Percentiles rank a stretch among this genome's conserved stretches.
Conservation (phyloP, 495 filamentous ascomycete genomes). For the Annulohypoxylon moriforme region DNA sequence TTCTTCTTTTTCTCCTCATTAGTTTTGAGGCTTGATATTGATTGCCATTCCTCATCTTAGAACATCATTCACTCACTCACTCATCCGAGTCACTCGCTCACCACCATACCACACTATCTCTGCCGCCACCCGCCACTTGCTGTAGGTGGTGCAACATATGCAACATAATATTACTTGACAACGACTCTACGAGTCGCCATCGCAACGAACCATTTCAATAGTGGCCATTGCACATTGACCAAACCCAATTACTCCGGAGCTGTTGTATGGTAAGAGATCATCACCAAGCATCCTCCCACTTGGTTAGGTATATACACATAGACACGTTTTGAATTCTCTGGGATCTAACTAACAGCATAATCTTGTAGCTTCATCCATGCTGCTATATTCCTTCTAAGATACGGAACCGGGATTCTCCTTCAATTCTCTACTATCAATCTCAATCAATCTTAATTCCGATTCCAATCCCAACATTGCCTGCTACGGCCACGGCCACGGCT, state of each 20-base stretch:
- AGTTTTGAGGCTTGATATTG: conserved; percentile 7
- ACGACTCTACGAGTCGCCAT: not conserved
- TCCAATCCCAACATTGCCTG: conserved; percentile 8
- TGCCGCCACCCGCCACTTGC: not conserved
- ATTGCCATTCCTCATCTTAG: not conserved
- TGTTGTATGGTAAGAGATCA: conserved; percentile 25
- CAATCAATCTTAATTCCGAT: conserved; percentile 11
- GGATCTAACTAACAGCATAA: conserved; percentile 26
- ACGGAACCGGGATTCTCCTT: conserved; percentile 17
- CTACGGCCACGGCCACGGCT: not conserved
- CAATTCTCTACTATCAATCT: conserved; percentile 5
- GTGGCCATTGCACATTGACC: conserved; percentile 1
- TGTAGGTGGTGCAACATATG: not conserved
- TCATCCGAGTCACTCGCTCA: no score
- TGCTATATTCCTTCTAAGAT: conserved; percentile 4
- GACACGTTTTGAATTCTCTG: conserved; percentile 21
- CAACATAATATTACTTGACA: not conserved
- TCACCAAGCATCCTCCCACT: conserved; percentile 16
- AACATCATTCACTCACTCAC: no score
- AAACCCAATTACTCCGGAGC: conserved; percentile 8
- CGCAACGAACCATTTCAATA: not conserved
- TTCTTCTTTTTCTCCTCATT: conserved; percentile 4
- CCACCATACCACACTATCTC: conserved; percentile 1
- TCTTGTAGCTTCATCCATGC: conserved; percentile 28
- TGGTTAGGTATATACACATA: not conserved